Evolutionary conservation across 2,329 filamentous ascomycete species (phyloP).

Genomic region (Penicillium aurantiogriseum): DNA sequence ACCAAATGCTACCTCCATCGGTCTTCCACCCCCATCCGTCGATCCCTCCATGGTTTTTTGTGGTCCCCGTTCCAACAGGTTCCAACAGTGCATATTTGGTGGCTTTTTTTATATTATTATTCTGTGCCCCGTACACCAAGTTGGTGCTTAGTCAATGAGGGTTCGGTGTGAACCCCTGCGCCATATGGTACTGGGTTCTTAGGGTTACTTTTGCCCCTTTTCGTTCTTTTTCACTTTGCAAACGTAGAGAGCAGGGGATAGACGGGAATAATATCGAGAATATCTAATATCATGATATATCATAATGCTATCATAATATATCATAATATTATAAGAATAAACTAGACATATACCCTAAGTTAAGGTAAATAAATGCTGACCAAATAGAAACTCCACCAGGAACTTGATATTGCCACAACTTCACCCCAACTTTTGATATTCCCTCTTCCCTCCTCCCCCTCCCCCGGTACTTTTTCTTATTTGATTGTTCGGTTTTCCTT

Average conservation of each 20-base stretch:
- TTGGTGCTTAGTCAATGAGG: neutral
- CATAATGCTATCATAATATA: neutral
- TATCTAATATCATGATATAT: neutral
- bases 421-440: conserved; percentile 12
- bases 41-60: conserved; percentile 10
- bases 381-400: conserved; percentile 13
- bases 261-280: neutral
- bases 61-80: neutral
- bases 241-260: neutral
- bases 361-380: neutral
- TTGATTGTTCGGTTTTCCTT: neutral
- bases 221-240: neutral
- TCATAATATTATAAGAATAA: neutral
- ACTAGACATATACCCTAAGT: neutral
- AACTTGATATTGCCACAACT: conserved; percentile 16
- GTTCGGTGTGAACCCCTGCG: neutral
- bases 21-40: conserved; percentile 3
- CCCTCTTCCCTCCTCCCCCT: conserved; percentile 2
- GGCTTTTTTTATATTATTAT: neutral
- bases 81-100: neutral
- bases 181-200: neutral
- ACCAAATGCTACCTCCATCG: neutral
- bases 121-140: neutral
- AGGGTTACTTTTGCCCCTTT: neutral
- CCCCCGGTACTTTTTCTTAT: conserved; percentile 22